These are phyloP conservation scores for Selaginella moellendorffii DNA, from an alignment of 75 land plant genomes.

Conservation along the genomic window DNA sequence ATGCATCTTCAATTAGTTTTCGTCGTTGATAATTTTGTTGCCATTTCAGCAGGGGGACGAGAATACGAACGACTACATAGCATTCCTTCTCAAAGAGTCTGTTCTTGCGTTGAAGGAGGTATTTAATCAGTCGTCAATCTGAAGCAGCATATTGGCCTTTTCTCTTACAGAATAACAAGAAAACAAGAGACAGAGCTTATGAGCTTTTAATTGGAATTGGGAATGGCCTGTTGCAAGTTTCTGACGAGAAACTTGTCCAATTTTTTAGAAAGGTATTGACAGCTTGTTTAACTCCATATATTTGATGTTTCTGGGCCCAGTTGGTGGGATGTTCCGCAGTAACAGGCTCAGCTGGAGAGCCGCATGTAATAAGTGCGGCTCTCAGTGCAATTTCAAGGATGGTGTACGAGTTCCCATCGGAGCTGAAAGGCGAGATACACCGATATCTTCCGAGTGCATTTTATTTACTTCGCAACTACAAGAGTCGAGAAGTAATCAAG, in stretches of 20 bases:
- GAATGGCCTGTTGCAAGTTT: conserved; percentile 50
- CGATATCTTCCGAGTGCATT: conserved; percentile 62
- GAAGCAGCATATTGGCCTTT: neutral
- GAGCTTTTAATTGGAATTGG: conserved; percentile 72
- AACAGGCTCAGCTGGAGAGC: conserved; percentile 24
- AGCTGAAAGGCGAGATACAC: conserved; percentile 52
- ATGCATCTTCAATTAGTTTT: no score
- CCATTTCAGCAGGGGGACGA: conserved; percentile 18
- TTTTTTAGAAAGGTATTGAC: conserved; percentile 69
- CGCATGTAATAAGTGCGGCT: conserved; percentile 96
- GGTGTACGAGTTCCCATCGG: conserved; percentile 78
- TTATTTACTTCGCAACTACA: conserved; percentile 44
- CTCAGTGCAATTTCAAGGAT: conserved; percentile 76
- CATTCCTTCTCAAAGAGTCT: conserved; percentile 64
- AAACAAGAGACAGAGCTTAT: conserved; percentile 82
- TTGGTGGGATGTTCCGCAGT: conserved; percentile 76
- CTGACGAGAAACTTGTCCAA: conserved; percentile 44
- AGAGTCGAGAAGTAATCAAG: conserved; percentile 73
- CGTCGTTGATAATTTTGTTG: neutral
- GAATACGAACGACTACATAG: conserved; percentile 29
- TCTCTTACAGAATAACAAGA: conserved; percentile 59
- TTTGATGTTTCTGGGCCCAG: conserved; percentile 18
- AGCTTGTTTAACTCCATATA: neutral
- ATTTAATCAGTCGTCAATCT: neutral
- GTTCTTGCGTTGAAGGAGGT: conserved; percentile 87